A percentile compares a stretch with the other conserved stretches of the same genome.
Conservation (phyloP, 805 yeast species). For the Saturnispora besseyi region DNA sequence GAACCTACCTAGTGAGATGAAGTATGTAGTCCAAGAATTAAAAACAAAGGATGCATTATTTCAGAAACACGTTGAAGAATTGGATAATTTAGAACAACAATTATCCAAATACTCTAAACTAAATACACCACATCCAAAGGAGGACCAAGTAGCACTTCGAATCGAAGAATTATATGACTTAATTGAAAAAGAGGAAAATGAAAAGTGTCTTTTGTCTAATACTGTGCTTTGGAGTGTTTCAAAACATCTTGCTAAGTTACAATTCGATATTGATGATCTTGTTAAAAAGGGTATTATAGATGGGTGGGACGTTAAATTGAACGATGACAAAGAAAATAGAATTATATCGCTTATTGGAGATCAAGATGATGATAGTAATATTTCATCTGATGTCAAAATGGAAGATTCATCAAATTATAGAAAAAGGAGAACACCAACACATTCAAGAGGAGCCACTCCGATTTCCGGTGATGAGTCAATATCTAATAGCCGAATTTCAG, state of each 20-base stretch:
- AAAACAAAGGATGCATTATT: conserved; percentile 57
- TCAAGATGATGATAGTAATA: not conserved
- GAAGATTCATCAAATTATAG: conserved; percentile 2
- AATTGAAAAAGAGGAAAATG: conserved; percentile 58
- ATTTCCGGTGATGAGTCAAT: not conserved
- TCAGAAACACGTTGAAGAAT: conserved; percentile 56
- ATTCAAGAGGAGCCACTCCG: conserved; percentile 11
- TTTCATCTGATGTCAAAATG: not conserved
- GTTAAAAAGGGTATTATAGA: conserved; percentile 70
- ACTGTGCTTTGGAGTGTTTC: conserved; percentile 73
- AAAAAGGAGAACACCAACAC: conserved; percentile 6
- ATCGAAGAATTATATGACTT: conserved; percentile 59
- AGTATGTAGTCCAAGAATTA: conserved; percentile 71
- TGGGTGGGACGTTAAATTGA: conserved; percentile 36
- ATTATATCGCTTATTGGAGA: not conserved
- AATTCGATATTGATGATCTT: conserved; percentile 63
- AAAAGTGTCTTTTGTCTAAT: conserved; percentile 70
- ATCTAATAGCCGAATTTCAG: conserved; percentile 7
- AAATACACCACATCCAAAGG: conserved; percentile 86
- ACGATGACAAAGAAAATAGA: conserved; percentile 27
- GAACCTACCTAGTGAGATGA: conserved; percentile 81
- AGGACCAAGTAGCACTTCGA: conserved; percentile 52
- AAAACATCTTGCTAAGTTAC: conserved; percentile 65
- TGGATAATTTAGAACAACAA: conserved; percentile 65
- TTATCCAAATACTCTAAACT: conserved; percentile 75